A percentile compares a stretch with the other conserved stretches of the same genome.
Conservation (phyloP, 2,329 filamentous ascomycete species). For the Fusarium kyushuense region DNA sequence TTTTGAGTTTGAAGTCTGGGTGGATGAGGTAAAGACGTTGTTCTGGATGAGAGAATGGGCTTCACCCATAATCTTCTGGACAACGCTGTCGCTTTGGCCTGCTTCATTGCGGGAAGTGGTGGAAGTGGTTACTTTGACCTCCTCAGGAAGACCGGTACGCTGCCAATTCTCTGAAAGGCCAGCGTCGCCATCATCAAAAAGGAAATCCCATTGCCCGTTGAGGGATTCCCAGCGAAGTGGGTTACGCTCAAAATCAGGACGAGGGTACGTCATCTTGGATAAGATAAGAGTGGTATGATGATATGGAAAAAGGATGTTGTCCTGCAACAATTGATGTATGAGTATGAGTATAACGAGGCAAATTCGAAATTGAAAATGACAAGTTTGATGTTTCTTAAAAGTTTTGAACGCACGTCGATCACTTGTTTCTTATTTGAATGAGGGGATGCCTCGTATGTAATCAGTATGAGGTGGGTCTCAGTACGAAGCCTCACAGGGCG, state of each 20-base stretch:
- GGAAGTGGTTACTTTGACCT: slow-evolving; percentile 50
- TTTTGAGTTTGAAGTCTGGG: slow-evolving; percentile 55
- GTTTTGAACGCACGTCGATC: slow-evolving; percentile 30
- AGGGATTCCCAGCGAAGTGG: slow-evolving; percentile 69
- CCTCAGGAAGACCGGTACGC: slow-evolving; percentile 60
- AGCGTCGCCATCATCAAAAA: slow-evolving; percentile 73
- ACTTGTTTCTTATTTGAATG: slow-evolving; percentile 15
- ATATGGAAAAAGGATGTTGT: background rate
- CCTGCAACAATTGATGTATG: background rate
- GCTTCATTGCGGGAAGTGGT: slow-evolving; percentile 47
- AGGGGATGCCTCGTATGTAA: slow-evolving; percentile 39
- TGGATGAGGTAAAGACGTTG: slow-evolving; percentile 54
- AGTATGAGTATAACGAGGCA: background rate
- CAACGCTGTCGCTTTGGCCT: slow-evolving; percentile 51
- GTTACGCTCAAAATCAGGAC: slow-evolving; percentile 72
- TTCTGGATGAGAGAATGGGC: slow-evolving; percentile 61
- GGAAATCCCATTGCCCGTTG: slow-evolving; percentile 72
- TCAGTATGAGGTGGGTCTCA: slow-evolving; percentile 29
- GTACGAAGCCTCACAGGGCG: slow-evolving; percentile 15
- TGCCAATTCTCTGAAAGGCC: slow-evolving; percentile 68
- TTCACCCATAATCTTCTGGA: slow-evolving; percentile 62
- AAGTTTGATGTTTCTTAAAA: slow-evolving; percentile 16
- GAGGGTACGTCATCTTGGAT: slow-evolving; percentile 63
- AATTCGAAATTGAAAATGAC: background rate
- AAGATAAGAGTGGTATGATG: background rate